Percentiles rank a stretch among this genome's conserved stretches.
Evolutionary conservation across 1,139 yeast genomes (phyloP).

Genomic region (Nadsonia commutata): DNA sequence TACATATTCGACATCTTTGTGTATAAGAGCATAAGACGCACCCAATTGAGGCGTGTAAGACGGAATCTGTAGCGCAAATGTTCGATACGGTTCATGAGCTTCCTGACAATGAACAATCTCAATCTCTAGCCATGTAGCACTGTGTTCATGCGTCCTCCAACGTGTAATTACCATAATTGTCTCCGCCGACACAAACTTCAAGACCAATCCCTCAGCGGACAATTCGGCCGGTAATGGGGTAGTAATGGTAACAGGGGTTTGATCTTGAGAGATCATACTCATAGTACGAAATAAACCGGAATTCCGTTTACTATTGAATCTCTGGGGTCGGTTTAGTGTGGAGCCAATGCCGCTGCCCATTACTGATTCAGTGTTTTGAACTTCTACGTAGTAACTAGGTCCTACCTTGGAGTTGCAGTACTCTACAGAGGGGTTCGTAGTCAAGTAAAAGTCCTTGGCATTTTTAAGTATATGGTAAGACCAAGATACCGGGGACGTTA

Average conservation of each 20-base stretch:
- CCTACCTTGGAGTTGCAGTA: background rate
- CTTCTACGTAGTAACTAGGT: background rate
- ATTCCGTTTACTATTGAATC: background rate
- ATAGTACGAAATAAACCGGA: background rate
- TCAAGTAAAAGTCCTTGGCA: background rate
- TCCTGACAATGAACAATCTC: background rate
- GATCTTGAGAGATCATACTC: background rate
- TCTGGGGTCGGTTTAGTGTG: too few relatives aligned
- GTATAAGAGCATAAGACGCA: background rate
- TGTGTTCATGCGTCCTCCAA: background rate
- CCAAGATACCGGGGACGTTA: background rate
- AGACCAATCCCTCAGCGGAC: background rate
- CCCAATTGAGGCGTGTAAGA: background rate
- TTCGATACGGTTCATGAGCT: background rate
- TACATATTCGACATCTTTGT: background rate
- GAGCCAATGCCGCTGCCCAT: too few relatives aligned
- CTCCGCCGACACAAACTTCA: background rate
- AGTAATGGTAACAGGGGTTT: too few relatives aligned
- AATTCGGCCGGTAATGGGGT: background rate
- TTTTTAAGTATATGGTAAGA: background rate
- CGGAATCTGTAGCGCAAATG: background rate
- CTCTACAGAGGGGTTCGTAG: background rate
- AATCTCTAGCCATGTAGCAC: background rate
- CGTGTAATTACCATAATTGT: background rate
- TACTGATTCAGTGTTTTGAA: too few relatives aligned